Evolutionary conservation across 371 early-diverging fungal genomes (phyloP), one percentile per base, ranked within the genome.

Genomic region (Dichotomocladium elegans): DNA sequence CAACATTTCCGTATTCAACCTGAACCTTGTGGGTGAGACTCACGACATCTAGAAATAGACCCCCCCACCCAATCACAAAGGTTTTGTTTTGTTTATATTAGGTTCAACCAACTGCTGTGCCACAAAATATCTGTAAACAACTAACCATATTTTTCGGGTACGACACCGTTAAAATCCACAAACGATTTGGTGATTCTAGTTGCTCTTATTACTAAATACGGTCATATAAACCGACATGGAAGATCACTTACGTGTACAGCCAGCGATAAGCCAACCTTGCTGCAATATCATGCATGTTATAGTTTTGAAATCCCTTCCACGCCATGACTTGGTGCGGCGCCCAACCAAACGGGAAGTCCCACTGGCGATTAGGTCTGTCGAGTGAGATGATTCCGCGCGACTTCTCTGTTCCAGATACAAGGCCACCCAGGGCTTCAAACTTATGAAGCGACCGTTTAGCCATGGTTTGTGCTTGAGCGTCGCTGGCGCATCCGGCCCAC

Each of bases 81-180:
- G n/a, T n/a, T n/a, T n/a, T n/a, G n/a, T n/a, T n/a, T n/a, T n/a
- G n/a, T n/a, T n/a, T n/a, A n/a, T n/a, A n/a, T n/a, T n/a, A n/a
- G n/a, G n/a, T n/a, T n/a, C n/a, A n/a, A n/a, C n/a, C n/a, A n/a
- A n/a, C n/a, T n/a, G n/a, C n/a, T n/a, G n/a, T n/a, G n/a, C n/a
- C n/a, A n/a, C n/a, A 17, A 17, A 41, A 10, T n/a, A 40, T 8
- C 33, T 10, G 14, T 33, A 14, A 33, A 33, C 10, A 41, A 47
- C 31, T 35, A 41, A 40, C 51, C 54, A 65, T 94, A 94, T 68
- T 98, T 98, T 53, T 98, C 98, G 0, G 95, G 95, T 4, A 98
- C 98, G 0, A 94, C 94, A 3, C 98, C 98, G 70, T 96, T 98
- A 55, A 90, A 96, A 58, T 98, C 96, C 17, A 93, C 93, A 79